Percentiles rank a stretch among this genome's conserved stretches.
Evolutionary conservation across 2,329 filamentous ascomycete genomes (phyloP).

Genomic region (Penicillium sp.): DNA sequence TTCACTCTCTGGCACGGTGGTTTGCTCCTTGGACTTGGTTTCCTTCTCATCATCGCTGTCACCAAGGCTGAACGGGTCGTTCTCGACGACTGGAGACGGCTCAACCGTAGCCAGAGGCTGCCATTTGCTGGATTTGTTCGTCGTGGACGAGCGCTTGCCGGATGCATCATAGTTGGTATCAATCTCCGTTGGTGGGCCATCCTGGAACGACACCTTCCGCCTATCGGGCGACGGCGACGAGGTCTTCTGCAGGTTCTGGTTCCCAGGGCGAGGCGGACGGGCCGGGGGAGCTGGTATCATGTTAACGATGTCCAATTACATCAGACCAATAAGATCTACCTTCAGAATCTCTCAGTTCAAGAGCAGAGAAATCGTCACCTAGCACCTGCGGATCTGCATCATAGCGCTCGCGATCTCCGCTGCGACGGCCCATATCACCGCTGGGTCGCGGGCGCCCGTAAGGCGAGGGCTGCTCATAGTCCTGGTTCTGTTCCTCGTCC

Average conservation of each 20-base stretch:
- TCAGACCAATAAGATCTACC: conserved; percentile 33
- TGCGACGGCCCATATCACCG: conserved; percentile 65
- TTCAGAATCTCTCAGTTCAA: conserved; percentile 63
- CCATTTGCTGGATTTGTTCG: conserved; percentile 87
- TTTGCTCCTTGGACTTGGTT: conserved; percentile 63
- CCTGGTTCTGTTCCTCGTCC: conserved; percentile 51
- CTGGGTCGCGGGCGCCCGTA: conserved; percentile 56
- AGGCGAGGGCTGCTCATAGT: conserved; percentile 31
- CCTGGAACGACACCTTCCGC: conserved; percentile 58
- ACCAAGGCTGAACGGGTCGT: conserved; percentile 94
- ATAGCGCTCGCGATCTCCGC: conserved; percentile 86
- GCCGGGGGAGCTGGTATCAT: conserved; percentile 50
- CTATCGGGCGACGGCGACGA: conserved; percentile 54
- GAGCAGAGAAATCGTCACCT: conserved; percentile 77
- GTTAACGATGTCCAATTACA: conserved; percentile 2
- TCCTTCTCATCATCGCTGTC: conserved; percentile 94
- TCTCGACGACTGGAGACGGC: conserved; percentile 79
- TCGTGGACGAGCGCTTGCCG: conserved; percentile 53
- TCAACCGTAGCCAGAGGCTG: conserved; percentile 86
- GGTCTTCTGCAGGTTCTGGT: conserved; percentile 77
- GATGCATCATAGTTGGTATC: conserved; percentile 43
- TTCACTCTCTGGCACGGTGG: conserved; percentile 53
- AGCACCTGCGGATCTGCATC: conserved; percentile 91
- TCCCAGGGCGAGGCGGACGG: conserved; percentile 63
- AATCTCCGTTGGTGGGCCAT: conserved; percentile 74